phyloP scores from a whole-genome alignment of 1,139 yeast species.

The Sugiyamaella xylanicola region DNA sequence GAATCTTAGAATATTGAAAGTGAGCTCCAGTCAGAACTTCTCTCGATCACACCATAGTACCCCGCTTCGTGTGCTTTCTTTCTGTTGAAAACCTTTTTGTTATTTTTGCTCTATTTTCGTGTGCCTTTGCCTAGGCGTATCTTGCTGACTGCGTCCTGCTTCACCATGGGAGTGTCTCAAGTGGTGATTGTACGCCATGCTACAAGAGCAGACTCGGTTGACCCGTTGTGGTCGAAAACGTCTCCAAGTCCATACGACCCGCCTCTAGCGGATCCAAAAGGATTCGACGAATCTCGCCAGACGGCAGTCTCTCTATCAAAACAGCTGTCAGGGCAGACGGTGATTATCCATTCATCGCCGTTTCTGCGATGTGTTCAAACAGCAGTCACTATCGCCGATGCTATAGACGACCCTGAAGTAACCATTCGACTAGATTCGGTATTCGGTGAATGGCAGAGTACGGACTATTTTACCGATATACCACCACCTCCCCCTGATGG shows the following conservation, averaged over 20 bases:
- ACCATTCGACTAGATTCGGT: conserved; percentile 41
- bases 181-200: conserved; percentile 44
- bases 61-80: no score
- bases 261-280: conserved; percentile 39
- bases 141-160: not conserved
- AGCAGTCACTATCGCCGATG: conserved; percentile 37
- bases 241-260: conserved; percentile 45
- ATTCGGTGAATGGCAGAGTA: conserved; percentile 47
- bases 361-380: conserved; percentile 46
- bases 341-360: conserved; percentile 43
- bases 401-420: conserved; percentile 20
- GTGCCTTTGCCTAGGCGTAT: not conserved
- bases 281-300: conserved; percentile 36
- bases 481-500: conserved; percentile 45
- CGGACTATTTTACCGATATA: conserved; percentile 42
- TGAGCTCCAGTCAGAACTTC: no score
- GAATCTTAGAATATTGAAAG: no score
- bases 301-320: conserved; percentile 24
- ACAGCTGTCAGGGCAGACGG: conserved; percentile 5
- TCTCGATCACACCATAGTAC: no score
- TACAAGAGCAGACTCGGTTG: conserved; percentile 40
- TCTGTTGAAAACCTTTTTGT: no score
- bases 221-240: conserved; percentile 37
- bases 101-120: not conserved
- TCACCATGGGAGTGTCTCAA: conserved; percentile 18